A percentile compares a stretch with the other conserved stretches of the same genome.
phyloP scores from a whole-genome alignment of 176 grass and related monocot genomes.

The Neostapfia colusana region DNA sequence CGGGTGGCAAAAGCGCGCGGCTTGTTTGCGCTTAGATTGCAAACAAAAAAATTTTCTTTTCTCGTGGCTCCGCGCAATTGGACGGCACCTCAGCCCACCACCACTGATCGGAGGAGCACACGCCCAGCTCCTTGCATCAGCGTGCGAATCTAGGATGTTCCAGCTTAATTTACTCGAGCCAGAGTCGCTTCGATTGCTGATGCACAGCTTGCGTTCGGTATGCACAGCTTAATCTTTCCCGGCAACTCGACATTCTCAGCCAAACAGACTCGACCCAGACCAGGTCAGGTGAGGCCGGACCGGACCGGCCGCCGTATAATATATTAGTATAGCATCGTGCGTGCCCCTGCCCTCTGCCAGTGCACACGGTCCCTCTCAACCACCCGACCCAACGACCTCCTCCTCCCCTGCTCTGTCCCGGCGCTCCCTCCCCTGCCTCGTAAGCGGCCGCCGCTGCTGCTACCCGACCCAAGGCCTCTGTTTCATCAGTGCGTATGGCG shows the following conservation, averaged over 20 bases:
- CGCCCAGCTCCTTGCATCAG: not conserved
- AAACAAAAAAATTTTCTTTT: no score
- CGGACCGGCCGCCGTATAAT: slow-evolving; percentile 1
- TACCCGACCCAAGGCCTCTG: not conserved
- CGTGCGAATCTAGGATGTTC: slow-evolving; percentile 31
- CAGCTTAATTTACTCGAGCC: not conserved
- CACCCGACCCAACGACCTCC: slow-evolving; percentile 28
- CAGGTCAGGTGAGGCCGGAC: not conserved
- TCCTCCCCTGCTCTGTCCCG: not conserved
- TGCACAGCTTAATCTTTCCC: not conserved
- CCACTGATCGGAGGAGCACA: not conserved
- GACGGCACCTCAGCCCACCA: not conserved
- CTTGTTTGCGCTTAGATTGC: not conserved
- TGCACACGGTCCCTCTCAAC: slow-evolving; percentile 6
- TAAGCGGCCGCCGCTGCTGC: not conserved
- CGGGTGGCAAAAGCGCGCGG: no score
- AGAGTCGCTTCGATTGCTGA: not conserved
- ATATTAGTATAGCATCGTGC: slow-evolving; percentile 7
- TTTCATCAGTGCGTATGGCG: no score
- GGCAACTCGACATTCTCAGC: not conserved
- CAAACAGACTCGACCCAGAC: not conserved
- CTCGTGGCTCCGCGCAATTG: no score
- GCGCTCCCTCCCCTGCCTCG: not conserved
- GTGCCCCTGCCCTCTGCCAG: no score
- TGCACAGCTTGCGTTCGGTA: not conserved